Conservation (phyloP, 2,329 filamentous ascomycete genomes). For the Aspergillus novofumigatus region DNA sequence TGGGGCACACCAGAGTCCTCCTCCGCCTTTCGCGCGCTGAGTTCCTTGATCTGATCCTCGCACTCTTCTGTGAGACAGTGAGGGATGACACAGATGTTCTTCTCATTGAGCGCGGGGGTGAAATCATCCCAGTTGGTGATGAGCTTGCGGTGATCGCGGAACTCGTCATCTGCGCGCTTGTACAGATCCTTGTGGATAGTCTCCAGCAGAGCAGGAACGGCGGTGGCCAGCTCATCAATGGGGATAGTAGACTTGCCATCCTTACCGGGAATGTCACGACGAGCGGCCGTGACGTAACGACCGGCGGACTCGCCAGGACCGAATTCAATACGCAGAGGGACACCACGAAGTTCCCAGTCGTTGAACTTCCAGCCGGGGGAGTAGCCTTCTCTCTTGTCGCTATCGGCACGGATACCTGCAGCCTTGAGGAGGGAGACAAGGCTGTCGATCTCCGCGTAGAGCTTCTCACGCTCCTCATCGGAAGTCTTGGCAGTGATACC, state of each 20-base stretch:
- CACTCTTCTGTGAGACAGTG: slow-evolving; percentile 81
- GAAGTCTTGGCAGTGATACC: slow-evolving; percentile 86
- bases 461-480: slow-evolving; percentile 70
- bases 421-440: slow-evolving; percentile 66
- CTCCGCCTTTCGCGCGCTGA: slow-evolving; percentile 69
- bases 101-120: slow-evolving; percentile 79
- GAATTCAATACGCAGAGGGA: slow-evolving; percentile 90
- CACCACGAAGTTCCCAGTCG: slow-evolving; percentile 95
- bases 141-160: slow-evolving; percentile 73
- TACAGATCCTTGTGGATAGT: slow-evolving; percentile 84
- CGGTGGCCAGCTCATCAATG: slow-evolving; percentile 67
- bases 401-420: slow-evolving; percentile 71
- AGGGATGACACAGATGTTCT: slow-evolving; percentile 90
- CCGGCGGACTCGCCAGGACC: slow-evolving; percentile 91
- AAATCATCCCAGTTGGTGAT: slow-evolving; percentile 89
- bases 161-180: slow-evolving; percentile 70
- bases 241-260: slow-evolving; percentile 75
- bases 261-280: slow-evolving; percentile 67
- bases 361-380: slow-evolving; percentile 97
- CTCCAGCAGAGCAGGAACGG: slow-evolving; percentile 77
- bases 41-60: slow-evolving; percentile 91
- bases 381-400: slow-evolving; percentile 84
- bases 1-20: slow-evolving; percentile 62
- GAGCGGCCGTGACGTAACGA: slow-evolving; percentile 76
- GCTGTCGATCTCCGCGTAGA: slow-evolving; percentile 70